phyloP scores from a whole-genome alignment of 805 yeast genomes.

The Candida andamanensis region DNA sequence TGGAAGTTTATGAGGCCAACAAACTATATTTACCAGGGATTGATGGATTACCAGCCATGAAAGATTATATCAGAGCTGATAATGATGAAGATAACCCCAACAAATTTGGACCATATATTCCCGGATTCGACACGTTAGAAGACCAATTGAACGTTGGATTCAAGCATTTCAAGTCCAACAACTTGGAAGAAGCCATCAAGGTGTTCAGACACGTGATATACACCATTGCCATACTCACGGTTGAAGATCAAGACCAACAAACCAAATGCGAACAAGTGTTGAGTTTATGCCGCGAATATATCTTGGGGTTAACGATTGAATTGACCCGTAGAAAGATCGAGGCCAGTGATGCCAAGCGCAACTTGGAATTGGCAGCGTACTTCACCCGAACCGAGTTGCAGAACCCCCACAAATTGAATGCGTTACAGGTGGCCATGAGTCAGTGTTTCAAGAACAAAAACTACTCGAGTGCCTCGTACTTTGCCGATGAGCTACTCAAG shows the following conservation, averaged over 20 bases:
- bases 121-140: conserved; percentile 67
- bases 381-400: conserved; percentile 83
- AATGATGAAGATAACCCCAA: conserved; percentile 49
- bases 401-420: conserved; percentile 78
- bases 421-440: conserved; percentile 92
- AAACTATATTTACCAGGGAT: conserved; percentile 72
- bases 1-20: conserved; percentile 77
- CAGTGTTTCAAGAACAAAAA: conserved; percentile 87
- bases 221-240: conserved; percentile 66
- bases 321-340: conserved; percentile 79
- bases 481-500: conserved; percentile 78
- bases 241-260: conserved; percentile 70
- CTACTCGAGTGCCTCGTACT: conserved; percentile 80
- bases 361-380: conserved; percentile 91
- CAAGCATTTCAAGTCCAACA: conserved; percentile 76
- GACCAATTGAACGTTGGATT: conserved; percentile 66
- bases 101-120: conserved; percentile 56
- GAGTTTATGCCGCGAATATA: conserved; percentile 78
- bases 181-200: conserved; percentile 74
- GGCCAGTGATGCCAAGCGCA: conserved; percentile 68
- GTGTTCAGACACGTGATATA: conserved; percentile 77
- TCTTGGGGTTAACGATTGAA: conserved; percentile 88
- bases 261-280: conserved; percentile 67
- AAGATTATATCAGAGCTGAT: conserved; percentile 62
- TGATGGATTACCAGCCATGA: conserved; percentile 68